Evolutionary conservation across 805 yeast species (phyloP).

Genomic region (Danielozyma ontarioensis): DNA sequence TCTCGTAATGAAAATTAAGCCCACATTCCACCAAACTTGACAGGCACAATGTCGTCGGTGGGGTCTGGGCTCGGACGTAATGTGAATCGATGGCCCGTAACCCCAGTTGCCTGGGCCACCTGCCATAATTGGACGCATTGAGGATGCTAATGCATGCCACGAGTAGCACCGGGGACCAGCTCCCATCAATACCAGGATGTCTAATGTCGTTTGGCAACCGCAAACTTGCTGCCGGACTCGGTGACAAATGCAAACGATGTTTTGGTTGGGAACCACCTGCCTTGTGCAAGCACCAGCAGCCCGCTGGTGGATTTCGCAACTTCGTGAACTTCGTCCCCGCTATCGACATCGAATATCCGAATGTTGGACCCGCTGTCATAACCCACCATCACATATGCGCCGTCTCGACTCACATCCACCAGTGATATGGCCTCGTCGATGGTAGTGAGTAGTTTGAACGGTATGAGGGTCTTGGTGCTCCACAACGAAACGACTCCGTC

Average conservation of each 20-base stretch:
- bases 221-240: constrained; percentile 5
- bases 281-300: background rate
- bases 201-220: too few relatives aligned
- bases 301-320: constrained; percentile 2
- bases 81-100: too few relatives aligned
- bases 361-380: constrained; percentile 39
- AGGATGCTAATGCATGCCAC: too few relatives aligned
- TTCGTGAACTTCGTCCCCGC: constrained; percentile 24
- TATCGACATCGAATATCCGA: constrained; percentile 31
- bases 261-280: constrained; percentile 6
- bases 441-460: constrained; percentile 29
- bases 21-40: too few relatives aligned
- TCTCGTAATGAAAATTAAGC: too few relatives aligned
- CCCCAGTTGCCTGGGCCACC: too few relatives aligned
- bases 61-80: too few relatives aligned
- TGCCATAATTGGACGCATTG: too few relatives aligned
- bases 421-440: constrained; percentile 40
- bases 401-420: constrained; percentile 41
- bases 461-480: constrained; percentile 36
- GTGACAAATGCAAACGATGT: constrained; percentile 2
- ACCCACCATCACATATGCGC: constrained; percentile 39
- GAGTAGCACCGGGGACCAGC: too few relatives aligned
- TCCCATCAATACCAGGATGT: too few relatives aligned
- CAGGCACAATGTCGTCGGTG: too few relatives aligned
- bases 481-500: constrained; percentile 55